Percentiles rank a stretch among this genome's conserved stretches.
Evolutionary conservation across 1,284 basidiomycete species (phyloP).

Genomic region (Rhodotorula sp.): DNA sequence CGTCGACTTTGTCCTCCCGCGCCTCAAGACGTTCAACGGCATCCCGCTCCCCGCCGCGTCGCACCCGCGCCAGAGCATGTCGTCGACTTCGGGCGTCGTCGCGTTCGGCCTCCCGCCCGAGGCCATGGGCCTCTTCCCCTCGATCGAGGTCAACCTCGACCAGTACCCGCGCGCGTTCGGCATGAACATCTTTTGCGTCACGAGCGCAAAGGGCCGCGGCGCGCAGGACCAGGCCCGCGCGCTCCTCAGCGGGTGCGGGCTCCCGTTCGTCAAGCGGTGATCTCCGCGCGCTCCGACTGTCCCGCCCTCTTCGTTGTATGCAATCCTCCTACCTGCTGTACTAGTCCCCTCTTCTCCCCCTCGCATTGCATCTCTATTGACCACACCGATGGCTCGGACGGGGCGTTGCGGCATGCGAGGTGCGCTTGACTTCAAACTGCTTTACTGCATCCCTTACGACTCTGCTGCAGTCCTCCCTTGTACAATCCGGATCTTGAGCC

Average conservation of each 20-base stretch:
- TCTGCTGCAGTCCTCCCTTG: too few species aligned
- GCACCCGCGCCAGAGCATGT: slow-evolving; percentile 55
- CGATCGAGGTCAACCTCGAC: slow-evolving; percentile 82
- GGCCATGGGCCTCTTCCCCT: slow-evolving; percentile 87
- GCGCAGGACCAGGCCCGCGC: slow-evolving; percentile 83
- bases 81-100: slow-evolving; percentile 81
- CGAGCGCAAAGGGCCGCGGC: slow-evolving; percentile 75
- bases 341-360: not conserved
- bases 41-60: slow-evolving; percentile 66
- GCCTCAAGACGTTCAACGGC: slow-evolving; percentile 86
- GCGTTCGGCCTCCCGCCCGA: slow-evolving; percentile 79
- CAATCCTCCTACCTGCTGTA: not conserved
- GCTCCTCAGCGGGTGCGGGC: slow-evolving; percentile 81
- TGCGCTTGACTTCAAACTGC: too few species aligned
- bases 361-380: too few species aligned
- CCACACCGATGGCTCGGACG: too few species aligned
- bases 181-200: slow-evolving; percentile 88
- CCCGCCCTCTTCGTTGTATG: not conserved
- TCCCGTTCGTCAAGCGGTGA: slow-evolving; percentile 64
- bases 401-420: too few species aligned
- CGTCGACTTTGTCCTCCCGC: slow-evolving; percentile 90
- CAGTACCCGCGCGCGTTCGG: slow-evolving; percentile 79
- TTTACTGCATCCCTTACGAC: too few species aligned
- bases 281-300: not conserved
- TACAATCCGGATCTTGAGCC: too few species aligned